Evolutionary conservation across 306 rosid genomes (phyloP).

Genomic region (Acacia confusa): DNA sequence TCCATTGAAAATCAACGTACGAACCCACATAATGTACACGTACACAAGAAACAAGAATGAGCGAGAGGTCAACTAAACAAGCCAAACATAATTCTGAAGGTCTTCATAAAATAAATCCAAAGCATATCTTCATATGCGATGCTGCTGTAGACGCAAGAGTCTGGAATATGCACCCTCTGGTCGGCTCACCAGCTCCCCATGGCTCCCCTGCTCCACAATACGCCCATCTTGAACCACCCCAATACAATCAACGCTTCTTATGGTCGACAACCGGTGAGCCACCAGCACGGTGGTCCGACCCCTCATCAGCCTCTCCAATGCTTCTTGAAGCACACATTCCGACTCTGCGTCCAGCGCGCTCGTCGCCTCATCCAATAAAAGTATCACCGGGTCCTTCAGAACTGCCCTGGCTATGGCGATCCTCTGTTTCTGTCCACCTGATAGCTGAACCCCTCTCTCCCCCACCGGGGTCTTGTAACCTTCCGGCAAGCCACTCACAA

Average conservation of each 20-base stretch:
- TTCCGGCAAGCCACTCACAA: conserved; percentile 85
- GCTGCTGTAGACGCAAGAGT: conserved; percentile 87
- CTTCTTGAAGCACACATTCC: conserved; percentile 91
- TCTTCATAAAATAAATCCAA: background rate
- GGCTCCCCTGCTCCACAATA: conserved; percentile 92
- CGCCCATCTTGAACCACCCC: conserved; percentile 97
- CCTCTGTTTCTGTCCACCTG: conserved; percentile 96
- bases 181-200: conserved; percentile 73
- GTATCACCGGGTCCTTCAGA: conserved; percentile 86
- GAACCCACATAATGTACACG: conserved; percentile 80
- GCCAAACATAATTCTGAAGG: conserved; percentile 30
- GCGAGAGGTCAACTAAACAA: conserved; percentile 45
- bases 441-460: conserved; percentile 94
- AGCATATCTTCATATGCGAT: conserved; percentile 73
- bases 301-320: conserved; percentile 94
- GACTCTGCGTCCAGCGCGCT: conserved; percentile 98
- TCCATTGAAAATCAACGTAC: background rate
- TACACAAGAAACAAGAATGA: conserved; percentile 42
- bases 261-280: conserved; percentile 89
- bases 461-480: conserved; percentile 96
- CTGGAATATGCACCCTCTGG: conserved; percentile 94
- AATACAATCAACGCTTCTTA: conserved; percentile 81
- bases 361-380: conserved; percentile 91
- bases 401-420: conserved; percentile 98
- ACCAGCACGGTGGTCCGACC: conserved; percentile 93